phyloP scores from a whole-genome alignment of 345 rosid genomes.

The Camelina laxa region DNA sequence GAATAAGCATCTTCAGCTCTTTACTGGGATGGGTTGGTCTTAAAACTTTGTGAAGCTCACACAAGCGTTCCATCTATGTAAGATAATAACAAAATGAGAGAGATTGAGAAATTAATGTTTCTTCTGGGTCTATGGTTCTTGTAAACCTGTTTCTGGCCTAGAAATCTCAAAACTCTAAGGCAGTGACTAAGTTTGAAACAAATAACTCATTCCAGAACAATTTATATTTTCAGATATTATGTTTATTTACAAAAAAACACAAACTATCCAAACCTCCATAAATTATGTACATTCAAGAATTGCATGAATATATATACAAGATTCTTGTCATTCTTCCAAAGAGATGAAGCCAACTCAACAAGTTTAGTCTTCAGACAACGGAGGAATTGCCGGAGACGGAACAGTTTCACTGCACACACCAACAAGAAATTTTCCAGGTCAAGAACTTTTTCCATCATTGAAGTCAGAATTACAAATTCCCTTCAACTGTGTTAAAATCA shows the following conservation, averaged over 20 bases:
- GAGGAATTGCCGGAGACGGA: constrained; percentile 17
- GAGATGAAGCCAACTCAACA: constrained; percentile 31
- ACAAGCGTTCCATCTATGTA: constrained; percentile 17
- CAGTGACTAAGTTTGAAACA: constrained; percentile 5
- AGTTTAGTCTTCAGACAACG: constrained; percentile 28
- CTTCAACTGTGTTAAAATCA: constrained; percentile 41
- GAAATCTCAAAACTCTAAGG: constrained; percentile 9
- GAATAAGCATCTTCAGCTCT: constrained; percentile 12
- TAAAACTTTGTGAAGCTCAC: constrained; percentile 8
- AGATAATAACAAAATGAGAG: constrained; percentile 13
- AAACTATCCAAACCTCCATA: constrained; percentile 22
- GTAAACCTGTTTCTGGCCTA: constrained; percentile 12
- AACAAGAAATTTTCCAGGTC: constrained; percentile 32
- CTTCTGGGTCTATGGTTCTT: constrained; percentile 11
- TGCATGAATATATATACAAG: constrained; percentile 37
- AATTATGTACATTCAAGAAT: constrained; percentile 45
- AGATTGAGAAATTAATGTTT: constrained; percentile 17
- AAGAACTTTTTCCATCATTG: constrained; percentile 8
- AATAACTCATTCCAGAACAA: neutral
- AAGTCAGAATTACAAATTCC: constrained; percentile 14
- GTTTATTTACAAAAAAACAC: constrained; percentile 32
- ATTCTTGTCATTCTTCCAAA: constrained; percentile 14
- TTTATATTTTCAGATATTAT: neutral
- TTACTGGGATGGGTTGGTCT: neutral
- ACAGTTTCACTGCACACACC: constrained; percentile 41